Evolutionary conservation across 371 early-diverging fungal species (phyloP), one percentile per base, ranked within the genome.

Genomic region (Mortierella sp.): DNA sequence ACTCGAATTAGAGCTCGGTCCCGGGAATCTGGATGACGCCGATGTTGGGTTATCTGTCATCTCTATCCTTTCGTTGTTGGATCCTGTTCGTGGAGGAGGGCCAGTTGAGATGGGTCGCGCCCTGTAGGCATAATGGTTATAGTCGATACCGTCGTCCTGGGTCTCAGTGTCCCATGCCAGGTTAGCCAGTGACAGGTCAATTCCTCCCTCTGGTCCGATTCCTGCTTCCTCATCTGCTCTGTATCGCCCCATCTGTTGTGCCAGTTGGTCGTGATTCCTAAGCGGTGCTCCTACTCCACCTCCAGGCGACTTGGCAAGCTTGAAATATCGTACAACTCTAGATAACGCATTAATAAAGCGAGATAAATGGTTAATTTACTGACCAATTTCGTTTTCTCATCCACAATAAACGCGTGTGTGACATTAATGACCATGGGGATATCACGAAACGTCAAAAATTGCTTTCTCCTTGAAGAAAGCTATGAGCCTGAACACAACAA

Each of bases 101-200:
- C 65, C 70, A n/a, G 58, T 65, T 0, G 85, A 81, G n/a, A 71
- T 44, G n/a, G 80, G 86, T 16, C 82, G 70, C 19, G 86, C 82
- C 77, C 82, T 71, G 58, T 86, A 86, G 2, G 86, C 86, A 54
- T 86, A 86, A 48, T 86, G 86, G 71, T 78, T 77, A 47, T 75
- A 82, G 31, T 86, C 82, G 60, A 80, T 42, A 73, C 72, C 65
- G 31, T 84, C 86, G 31, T 86, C 86, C 78, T 79, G 82, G 0
- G 86, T 86, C 24, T 86, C 86, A 1, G 86, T 86, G 55, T 86
- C 86, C 86, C 86, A 86, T 3, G 86, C 86, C 58, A 86, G 31
- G 16, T 82, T 68, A 28, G 77, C 81, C 3, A 84, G 63, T 0
- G 81, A 76, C 13, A 84, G 77, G 65, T 84, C 84, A 26, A 84